Conservation (phyloP, 2,329 filamentous ascomycete species). For the Ceratocystis alfenasii region DNA sequence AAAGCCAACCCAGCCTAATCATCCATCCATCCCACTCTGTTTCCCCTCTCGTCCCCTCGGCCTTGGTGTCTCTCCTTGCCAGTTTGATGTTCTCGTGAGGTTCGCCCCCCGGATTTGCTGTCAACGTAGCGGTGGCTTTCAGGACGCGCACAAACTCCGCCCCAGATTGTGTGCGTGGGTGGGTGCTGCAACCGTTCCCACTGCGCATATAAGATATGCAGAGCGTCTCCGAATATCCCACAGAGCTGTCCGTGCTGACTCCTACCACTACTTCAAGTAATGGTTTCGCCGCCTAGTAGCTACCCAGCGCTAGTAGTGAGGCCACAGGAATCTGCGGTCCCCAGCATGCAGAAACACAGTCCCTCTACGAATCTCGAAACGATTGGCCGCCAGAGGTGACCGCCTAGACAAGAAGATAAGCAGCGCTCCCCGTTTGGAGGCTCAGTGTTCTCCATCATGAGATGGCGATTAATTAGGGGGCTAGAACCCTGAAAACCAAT, state of each 20-base stretch:
- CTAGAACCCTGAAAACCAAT: too few relatives aligned
- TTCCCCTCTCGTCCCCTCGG: background rate
- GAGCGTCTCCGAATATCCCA: background rate
- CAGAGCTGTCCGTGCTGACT: background rate
- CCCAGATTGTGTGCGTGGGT: background rate
- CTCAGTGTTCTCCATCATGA: too few relatives aligned
- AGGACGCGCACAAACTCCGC: background rate
- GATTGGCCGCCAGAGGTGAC: too few relatives aligned
- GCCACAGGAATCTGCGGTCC: too few relatives aligned
- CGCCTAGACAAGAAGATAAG: too few relatives aligned
- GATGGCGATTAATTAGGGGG: too few relatives aligned
- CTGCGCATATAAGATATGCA: background rate
- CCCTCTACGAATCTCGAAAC: too few relatives aligned
- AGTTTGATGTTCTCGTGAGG: conserved; percentile 1
- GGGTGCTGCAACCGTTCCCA: background rate
- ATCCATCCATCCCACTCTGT: background rate
- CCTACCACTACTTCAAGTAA: background rate
- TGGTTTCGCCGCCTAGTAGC: too few relatives aligned
- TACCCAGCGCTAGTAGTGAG: too few relatives aligned
- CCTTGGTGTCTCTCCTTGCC: background rate
- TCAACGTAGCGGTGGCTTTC: background rate
- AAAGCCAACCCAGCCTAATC: background rate
- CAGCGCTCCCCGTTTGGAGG: too few relatives aligned
- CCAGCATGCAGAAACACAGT: too few relatives aligned
- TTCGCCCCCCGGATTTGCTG: conserved; percentile 5